Base-by-base conservation (phyloP, 2,329 filamentous ascomycete species). In the Exophiala alcalophila region DNA sequence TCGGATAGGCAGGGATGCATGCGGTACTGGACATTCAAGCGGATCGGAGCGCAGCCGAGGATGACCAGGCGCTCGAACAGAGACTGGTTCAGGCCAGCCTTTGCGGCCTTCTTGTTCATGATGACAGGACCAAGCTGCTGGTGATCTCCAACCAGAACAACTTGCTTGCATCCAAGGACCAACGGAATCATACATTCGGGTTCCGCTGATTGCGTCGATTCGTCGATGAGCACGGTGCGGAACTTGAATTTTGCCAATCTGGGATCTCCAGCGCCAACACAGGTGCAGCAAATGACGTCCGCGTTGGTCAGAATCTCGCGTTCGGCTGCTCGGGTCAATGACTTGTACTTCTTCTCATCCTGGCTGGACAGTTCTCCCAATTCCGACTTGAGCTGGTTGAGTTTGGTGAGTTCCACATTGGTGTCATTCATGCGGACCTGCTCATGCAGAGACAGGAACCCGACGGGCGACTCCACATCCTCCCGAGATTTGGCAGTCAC, bases 31-130 rank as follows among this genome's bases (percentile, higher is more conserved):
- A 95, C 90, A 57, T 95, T 94, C 40, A 98, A 77, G 39, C 91
- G 86, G 56, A 96, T 96, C 5, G 92, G 92, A 26, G 84, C 82
- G 58, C 89, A 84, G 30, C 85, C 84, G n/a, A 97, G 77, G 59
- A 91, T 88, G 57, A 97, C 90, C 36, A 98, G 76, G 58, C 92
- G 88, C 70, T 98, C 92, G 60, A 98, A 98, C 7, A 98, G 75
- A n/a, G 91, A 97, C 66, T 97, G 92, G 67, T 97, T 96, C 11
- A 98, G 75, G 49, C 92, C 92, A 41, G 92, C 92, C 68, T 97
- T 97, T 49, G 92, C 92, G 10, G 92, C 92, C 69, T 97, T 97
- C 77, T 98, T 98, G 76, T 98, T 98, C 91, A 98, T 98, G 62
- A 98, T 97, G 58, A 98, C 92, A 1, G 92, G 92, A 0, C 92